Evolutionary conservation across 2,329 filamentous ascomycete genomes (phyloP), one percentile per base, ranked within the genome.

Genomic region (Stagonosporopsis rhizophila): DNA sequence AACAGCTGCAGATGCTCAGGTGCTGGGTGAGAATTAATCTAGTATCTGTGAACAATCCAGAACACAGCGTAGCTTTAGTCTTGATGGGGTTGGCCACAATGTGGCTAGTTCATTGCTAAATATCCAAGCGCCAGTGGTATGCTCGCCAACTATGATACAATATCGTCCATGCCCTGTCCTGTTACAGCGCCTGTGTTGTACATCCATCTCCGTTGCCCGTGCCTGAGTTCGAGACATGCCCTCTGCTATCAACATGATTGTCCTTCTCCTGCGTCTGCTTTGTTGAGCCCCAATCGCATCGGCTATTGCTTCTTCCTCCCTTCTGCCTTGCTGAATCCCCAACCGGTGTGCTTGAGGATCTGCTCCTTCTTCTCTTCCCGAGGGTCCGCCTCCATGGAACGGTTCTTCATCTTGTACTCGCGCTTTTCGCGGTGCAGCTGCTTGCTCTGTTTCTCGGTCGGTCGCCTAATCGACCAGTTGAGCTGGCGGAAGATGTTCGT

Each of bases 401-500:
- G 67, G 28, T 51, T 47, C 51, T 61, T 61, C 34, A 38, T 56
- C 1, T 42, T 42, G 6, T 64, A 64, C 8, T 57, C 44, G 32
- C 62, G 62, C 46, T 56, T 61, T 42, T 74, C 65, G 23, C 66
- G 64, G 32, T 57, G 58, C 56, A 63, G 42, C 28, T 72, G 69
- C 65, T 72, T 74, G 44, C 46, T 49, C 48, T 72, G 66, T 59
- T 74, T 74, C 20, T 61, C 55, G 15, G 71, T 71, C 0, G 66
- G 69, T 30, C 62, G 48, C 22, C 66, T 66, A 14, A 68, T 59
- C 9, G 66, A 60, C 67, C 68, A 71, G 49, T 67, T 67, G 35
- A 66, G 42, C 41, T 66, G 61, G 28, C 65, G 65, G 54, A 75
- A 75, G 52, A 74, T 69, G 59, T 67, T 69, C 54, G 68, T 70